phyloP scores from a whole-genome alignment of 2,329 filamentous ascomycete species.

The Ciborinia camelliae region DNA sequence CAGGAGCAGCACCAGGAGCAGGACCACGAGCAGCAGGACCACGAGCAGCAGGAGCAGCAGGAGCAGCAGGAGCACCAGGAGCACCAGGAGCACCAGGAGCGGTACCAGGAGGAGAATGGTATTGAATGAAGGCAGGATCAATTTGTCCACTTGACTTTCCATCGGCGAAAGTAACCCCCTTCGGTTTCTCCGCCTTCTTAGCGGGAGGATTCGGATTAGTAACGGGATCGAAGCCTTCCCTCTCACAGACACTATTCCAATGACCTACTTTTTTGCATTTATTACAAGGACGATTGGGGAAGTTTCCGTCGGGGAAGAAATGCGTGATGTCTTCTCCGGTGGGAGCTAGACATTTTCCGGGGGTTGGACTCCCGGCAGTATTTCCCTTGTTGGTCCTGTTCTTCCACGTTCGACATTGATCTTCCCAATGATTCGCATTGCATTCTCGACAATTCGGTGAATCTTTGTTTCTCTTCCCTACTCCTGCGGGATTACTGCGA shows the following conservation, averaged over 20 bases:
- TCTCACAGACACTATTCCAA: conserved; percentile 13
- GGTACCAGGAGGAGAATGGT: neutral
- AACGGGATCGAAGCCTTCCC: neutral
- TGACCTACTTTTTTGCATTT: neutral
- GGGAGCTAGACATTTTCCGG: neutral
- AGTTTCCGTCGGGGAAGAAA: neutral
- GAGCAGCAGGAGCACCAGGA: too few relatives aligned
- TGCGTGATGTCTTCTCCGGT: neutral
- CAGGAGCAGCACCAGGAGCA: too few relatives aligned
- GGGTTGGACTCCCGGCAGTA: neutral
- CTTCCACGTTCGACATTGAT: conserved; percentile 9
- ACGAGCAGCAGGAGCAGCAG: too few relatives aligned
- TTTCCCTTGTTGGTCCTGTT: neutral
- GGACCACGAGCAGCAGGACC: too few relatives aligned
- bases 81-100: too few relatives aligned
- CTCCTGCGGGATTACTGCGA: neutral
- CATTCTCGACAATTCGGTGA: neutral
- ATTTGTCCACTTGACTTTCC: neutral
- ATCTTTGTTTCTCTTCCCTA: neutral
- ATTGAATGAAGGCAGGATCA: neutral
- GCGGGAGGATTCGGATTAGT: conserved; percentile 3
- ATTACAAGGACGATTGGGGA: neutral
- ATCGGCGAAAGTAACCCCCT: neutral
- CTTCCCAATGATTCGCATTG: conserved; percentile 11
- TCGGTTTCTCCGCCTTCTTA: neutral